phyloP scores from a whole-genome alignment of 1,139 yeast genomes.

The Suhomyces wounanorum region DNA sequence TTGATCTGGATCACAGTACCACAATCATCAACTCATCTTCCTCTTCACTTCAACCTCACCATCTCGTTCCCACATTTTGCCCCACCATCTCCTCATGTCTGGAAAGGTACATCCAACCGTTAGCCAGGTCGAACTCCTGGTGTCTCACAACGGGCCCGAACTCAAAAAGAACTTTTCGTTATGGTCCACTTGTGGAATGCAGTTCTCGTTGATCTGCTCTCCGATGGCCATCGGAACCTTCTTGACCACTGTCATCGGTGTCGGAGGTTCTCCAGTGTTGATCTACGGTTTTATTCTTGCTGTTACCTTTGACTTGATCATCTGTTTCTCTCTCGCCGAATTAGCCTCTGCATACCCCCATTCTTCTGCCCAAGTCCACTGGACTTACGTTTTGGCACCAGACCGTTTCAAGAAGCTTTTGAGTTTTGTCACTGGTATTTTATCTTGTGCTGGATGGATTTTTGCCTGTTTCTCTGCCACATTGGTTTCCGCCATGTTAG shows the following conservation, averaged over 20 bases:
- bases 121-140: background rate
- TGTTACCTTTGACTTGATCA: conserved; percentile 23
- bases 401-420: conserved; percentile 17
- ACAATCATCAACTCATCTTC: background rate
- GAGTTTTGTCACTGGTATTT: conserved; percentile 23
- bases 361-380: conserved; percentile 33
- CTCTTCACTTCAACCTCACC: background rate
- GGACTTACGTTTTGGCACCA: conserved; percentile 32
- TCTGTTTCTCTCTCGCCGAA: conserved; percentile 30
- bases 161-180: conserved; percentile 23
- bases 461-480: conserved; percentile 15
- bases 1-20: background rate
- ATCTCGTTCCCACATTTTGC: background rate
- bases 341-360: conserved; percentile 32
- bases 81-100: background rate
- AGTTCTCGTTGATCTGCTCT: conserved; percentile 28
- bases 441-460: conserved; percentile 19
- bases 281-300: conserved; percentile 28
- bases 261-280: conserved; percentile 30
- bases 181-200: conserved; percentile 28
- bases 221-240: conserved; percentile 30
- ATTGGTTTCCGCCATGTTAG: conserved; percentile 11
- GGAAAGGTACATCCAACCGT: background rate
- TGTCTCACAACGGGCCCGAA: background rate
- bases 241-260: conserved; percentile 28